A percentile compares a stretch with the other conserved stretches of the same genome.
Conservation (phyloP, 257 asterid genomes). For the Rhazya stricta region DNA sequence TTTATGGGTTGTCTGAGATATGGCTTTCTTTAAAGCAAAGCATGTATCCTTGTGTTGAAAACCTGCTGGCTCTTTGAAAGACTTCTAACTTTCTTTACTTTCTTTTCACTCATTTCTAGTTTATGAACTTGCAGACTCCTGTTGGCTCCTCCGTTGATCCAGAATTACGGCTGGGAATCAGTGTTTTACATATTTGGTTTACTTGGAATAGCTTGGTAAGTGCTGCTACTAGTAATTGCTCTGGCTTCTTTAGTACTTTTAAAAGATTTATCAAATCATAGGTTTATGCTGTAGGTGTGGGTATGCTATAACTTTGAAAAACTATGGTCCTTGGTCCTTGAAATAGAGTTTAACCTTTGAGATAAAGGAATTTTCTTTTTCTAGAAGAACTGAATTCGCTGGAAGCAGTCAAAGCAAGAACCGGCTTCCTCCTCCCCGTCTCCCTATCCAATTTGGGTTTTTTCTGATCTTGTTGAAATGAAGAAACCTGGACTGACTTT, state of each 20-base stretch:
- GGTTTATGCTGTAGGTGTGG: neutral
- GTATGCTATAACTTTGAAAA: neutral
- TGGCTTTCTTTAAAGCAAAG: neutral
- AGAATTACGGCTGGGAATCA: conserved; percentile 85
- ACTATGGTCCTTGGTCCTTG: neutral
- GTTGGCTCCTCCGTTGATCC: conserved; percentile 86
- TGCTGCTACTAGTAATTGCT: neutral
- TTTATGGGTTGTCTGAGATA: neutral
- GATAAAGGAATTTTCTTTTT: neutral
- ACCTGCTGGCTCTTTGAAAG: neutral
- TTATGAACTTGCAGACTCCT: conserved; percentile 64
- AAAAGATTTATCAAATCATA: neutral
- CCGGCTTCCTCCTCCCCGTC: neutral
- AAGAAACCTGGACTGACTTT: neutral
- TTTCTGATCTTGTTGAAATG: neutral
- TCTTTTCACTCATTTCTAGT: conserved; percentile 14
- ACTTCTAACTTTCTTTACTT: neutral
- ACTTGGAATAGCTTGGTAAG: conserved; percentile 90
- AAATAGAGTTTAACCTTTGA: neutral
- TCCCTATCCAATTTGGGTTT: neutral
- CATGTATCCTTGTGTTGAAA: neutral
- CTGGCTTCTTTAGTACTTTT: neutral
- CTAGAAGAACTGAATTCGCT: neutral
- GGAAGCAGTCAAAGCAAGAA: neutral
- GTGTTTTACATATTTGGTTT: conserved; percentile 81